phyloP scores from a whole-genome alignment of 78 protist species.

The Chrysochromulina parva region DNA sequence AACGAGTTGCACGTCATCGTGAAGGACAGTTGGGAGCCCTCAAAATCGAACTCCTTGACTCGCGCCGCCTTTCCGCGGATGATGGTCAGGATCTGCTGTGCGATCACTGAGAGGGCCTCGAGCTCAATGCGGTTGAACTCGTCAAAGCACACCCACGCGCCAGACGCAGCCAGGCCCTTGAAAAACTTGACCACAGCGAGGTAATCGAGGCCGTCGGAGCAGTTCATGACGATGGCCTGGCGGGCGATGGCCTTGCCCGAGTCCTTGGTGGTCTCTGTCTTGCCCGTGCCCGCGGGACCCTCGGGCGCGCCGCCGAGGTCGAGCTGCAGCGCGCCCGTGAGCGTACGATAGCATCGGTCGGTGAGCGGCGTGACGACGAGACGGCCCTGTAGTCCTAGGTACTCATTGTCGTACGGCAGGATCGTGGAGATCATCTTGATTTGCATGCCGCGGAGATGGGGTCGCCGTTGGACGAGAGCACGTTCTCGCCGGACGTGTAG shows the following conservation, averaged over 20 bases:
- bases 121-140: constrained; percentile 43
- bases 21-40: constrained; percentile 57
- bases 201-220: constrained; percentile 71
- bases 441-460: too few relatives aligned
- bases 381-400: constrained; percentile 65
- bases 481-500: too few relatives aligned
- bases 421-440: constrained; percentile 17
- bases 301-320: constrained; percentile 85
- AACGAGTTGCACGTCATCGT: constrained; percentile 57
- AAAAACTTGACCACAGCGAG: constrained; percentile 68
- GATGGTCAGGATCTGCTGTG: constrained; percentile 80
- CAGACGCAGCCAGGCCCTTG: constrained; percentile 78
- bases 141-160: constrained; percentile 39
- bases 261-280: constrained; percentile 83
- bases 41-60: constrained; percentile 27
- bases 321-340: constrained; percentile 78
- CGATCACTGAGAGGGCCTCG: constrained; percentile 76
- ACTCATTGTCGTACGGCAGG: constrained; percentile 51
- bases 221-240: constrained; percentile 79
- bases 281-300: constrained; percentile 91
- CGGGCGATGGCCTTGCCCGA: constrained; percentile 68
- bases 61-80: constrained; percentile 44
- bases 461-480: constrained; percentile 75
- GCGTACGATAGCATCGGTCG: constrained; percentile 78
- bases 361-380: constrained; percentile 91